A percentile compares a stretch with the other conserved stretches of the same genome.
phyloP scores from a whole-genome alignment of 306 rosid genomes.

The Pueraria montana region DNA sequence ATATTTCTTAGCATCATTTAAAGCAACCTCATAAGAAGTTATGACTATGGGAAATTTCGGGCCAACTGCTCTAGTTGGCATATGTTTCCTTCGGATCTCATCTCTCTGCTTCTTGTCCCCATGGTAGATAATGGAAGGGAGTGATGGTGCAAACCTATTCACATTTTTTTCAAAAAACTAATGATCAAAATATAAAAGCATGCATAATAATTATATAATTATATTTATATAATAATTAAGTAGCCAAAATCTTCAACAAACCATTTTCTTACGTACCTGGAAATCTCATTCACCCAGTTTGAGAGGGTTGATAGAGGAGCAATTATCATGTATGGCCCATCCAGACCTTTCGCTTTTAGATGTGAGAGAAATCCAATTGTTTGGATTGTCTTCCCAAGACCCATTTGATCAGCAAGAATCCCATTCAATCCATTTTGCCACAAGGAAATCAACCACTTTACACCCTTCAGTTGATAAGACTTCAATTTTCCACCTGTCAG shows the following conservation, averaged over 20 bases:
- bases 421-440: constrained; percentile 99
- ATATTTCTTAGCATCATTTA: constrained; percentile 72
- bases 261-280: constrained; percentile 75
- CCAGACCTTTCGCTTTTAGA: constrained; percentile 82
- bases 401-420: constrained; percentile 99
- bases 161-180: constrained; percentile 11
- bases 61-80: constrained; percentile 86
- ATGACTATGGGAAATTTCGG: constrained; percentile 81
- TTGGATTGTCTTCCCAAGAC: constrained; percentile 99
- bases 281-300: constrained; percentile 86
- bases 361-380: constrained; percentile 93
- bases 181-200: constrained; percentile 32
- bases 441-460: constrained; percentile 96
- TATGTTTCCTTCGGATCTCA: constrained; percentile 76
- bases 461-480: constrained; percentile 91
- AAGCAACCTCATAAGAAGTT: constrained; percentile 94
- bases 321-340: constrained; percentile 91
- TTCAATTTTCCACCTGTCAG: constrained; percentile 91
- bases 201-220: not conserved
- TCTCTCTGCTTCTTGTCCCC: constrained; percentile 79
- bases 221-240: not conserved
- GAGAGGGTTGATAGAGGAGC: constrained; percentile 98
- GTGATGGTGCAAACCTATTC: constrained; percentile 83
- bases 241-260: not conserved
- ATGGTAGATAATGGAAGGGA: constrained; percentile 74